phyloP scores from a whole-genome alignment of 1,139 yeast genomes.

The Blastobotrys capitulatus region DNA sequence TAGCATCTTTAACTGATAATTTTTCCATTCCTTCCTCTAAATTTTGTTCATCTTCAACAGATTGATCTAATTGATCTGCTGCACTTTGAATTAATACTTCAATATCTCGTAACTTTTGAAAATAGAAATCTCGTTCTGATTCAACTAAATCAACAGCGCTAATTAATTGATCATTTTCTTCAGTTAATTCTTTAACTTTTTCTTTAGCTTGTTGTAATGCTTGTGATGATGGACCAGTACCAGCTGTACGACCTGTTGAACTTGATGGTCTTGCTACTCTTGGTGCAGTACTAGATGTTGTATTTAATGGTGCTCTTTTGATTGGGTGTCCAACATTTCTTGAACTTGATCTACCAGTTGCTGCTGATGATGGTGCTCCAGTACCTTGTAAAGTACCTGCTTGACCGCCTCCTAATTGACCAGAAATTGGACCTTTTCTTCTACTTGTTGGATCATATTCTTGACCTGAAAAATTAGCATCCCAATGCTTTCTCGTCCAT shows the following conservation, averaged over 20 bases:
- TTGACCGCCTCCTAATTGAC: conserved; percentile 10
- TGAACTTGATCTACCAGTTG: conserved; percentile 2
- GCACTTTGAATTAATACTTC: conserved; percentile 73
- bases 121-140: conserved; percentile 80
- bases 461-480: conserved; percentile 62
- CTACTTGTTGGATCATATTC: conserved; percentile 63
- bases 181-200: conserved; percentile 36
- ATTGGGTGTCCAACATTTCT: conserved; percentile 3
- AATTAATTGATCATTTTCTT: conserved; percentile 45
- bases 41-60: conserved; percentile 19
- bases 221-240: conserved; percentile 12
- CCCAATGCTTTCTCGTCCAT: conserved; percentile 85
- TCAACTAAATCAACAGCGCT: conserved; percentile 40
- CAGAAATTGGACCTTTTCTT: conserved; percentile 34
- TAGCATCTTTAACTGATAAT: conserved; percentile 17
- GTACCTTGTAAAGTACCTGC: conserved; percentile 17
- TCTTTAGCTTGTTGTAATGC: conserved; percentile 19
- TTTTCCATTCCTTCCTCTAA: conserved; percentile 14
- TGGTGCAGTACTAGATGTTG: conserved; percentile 5
- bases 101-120: conserved; percentile 80
- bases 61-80: conserved; percentile 44
- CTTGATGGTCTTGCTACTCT: conserved; percentile 8
- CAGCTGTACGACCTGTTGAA: conserved; percentile 13
- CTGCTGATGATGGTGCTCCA: neutral
- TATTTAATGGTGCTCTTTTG: conserved; percentile 2